Percentiles rank a stretch among this genome's conserved stretches.
phyloP scores from a whole-genome alignment of 352 stramenopile genomes.

The Pythium phragmiticola region DNA sequence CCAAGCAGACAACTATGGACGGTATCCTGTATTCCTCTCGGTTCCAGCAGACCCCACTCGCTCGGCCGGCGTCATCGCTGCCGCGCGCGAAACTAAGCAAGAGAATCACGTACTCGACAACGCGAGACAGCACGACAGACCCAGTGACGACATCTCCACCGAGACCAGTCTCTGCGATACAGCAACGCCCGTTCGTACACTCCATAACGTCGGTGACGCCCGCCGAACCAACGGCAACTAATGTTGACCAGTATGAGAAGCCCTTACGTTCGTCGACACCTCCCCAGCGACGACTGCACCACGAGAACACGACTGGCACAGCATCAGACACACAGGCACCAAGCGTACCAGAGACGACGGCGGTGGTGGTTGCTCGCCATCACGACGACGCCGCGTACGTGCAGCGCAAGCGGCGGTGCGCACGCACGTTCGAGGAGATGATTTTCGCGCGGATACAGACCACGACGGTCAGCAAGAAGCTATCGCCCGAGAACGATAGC shows the following conservation, averaged over 20 bases:
- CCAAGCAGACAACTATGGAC: slow-evolving; percentile 43
- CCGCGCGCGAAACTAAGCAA: slow-evolving; percentile 7
- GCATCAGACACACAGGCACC: too few relatives aligned
- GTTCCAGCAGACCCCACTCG: slow-evolving; percentile 43
- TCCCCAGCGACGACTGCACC: background rate
- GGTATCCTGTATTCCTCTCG: slow-evolving; percentile 56
- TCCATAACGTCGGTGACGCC: background rate
- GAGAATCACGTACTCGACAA: background rate
- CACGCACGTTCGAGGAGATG: slow-evolving; percentile 79
- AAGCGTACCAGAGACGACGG: slow-evolving; percentile 1
- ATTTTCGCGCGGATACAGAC: slow-evolving; percentile 38
- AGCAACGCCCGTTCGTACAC: background rate
- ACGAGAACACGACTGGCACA: background rate
- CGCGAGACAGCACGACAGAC: background rate
- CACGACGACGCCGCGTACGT: slow-evolving; percentile 36
- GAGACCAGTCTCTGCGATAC: background rate
- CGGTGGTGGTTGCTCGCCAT: slow-evolving; percentile 8
- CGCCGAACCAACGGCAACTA: too few relatives aligned
- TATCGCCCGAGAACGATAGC: background rate
- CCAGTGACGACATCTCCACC: background rate
- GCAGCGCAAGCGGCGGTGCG: slow-evolving; percentile 62
- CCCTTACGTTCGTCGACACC: too few relatives aligned
- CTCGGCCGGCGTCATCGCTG: slow-evolving; percentile 23
- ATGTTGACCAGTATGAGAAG: too few relatives aligned
- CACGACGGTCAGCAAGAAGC: background rate